A percentile compares a stretch with the other conserved stretches of the same genome.
phyloP scores from a whole-genome alignment of 768 basidiomycete genomes.

The Strobilomyces echinocephalus region DNA sequence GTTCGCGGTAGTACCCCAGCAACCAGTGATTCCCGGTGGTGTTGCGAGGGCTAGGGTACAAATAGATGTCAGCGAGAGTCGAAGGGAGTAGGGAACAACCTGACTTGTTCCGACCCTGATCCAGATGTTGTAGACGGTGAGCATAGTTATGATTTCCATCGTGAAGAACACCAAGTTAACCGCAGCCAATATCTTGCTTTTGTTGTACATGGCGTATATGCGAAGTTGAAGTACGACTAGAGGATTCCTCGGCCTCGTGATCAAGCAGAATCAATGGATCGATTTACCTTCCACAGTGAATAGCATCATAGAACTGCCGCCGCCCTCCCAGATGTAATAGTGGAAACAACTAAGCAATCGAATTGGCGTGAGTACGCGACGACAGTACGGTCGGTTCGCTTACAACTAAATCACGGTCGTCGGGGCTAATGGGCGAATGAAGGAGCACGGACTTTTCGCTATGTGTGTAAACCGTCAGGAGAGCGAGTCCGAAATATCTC shows the following conservation, averaged over 20 bases:
- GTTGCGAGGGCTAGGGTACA: neutral
- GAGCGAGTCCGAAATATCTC: neutral
- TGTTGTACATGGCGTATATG: slow-evolving; percentile 1
- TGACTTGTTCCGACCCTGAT: neutral
- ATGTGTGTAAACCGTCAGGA: neutral
- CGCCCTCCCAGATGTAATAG: neutral
- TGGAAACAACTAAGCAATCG: neutral
- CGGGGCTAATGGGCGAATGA: neutral
- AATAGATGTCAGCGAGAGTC: neutral
- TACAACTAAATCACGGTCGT: neutral
- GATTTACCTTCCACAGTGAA: slow-evolving; percentile 1
- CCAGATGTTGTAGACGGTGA: neutral
- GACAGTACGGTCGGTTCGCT: neutral
- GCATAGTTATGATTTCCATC: neutral
- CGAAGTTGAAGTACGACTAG: neutral
- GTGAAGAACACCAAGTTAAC: neutral
- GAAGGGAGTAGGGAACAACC: too few relatives aligned
- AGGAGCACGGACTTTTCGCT: neutral
- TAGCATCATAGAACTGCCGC: neutral
- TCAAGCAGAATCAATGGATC: neutral
- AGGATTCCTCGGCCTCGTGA: neutral
- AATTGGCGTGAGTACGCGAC: neutral
- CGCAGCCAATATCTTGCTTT: neutral
- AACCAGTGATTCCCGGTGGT: neutral
- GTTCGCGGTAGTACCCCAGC: neutral